A percentile compares a stretch with the other conserved stretches of the same genome.
These are phyloP conservation scores for Cercospora beticola DNA, from an alignment of 2,329 filamentous ascomycete species.

Conservation along the genomic window DNA sequence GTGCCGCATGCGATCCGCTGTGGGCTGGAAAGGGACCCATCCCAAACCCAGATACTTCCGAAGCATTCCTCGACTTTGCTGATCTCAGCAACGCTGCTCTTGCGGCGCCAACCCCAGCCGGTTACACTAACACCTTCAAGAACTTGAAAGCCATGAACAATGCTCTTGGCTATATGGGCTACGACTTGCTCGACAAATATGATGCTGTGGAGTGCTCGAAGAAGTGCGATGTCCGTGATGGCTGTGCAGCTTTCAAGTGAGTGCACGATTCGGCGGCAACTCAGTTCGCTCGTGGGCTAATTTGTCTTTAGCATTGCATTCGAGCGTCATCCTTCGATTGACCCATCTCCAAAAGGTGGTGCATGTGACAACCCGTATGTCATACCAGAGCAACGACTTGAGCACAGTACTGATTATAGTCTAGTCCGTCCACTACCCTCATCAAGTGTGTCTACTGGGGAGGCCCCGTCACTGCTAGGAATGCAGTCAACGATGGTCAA, in stretches of 20 bases:
- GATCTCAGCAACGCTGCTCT: constrained; percentile 22
- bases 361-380: constrained; percentile 14
- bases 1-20: constrained; percentile 13
- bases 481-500: constrained; percentile 34
- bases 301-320: neutral
- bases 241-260: constrained; percentile 20
- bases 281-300: neutral
- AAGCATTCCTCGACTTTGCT: constrained; percentile 17
- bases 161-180: constrained; percentile 19
- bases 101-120: constrained; percentile 8
- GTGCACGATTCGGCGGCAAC: neutral
- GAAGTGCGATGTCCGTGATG: constrained; percentile 22
- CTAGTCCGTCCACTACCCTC: constrained; percentile 16
- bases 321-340: constrained; percentile 25
- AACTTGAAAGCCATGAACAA: constrained; percentile 19
- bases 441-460: constrained; percentile 38
- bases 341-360: constrained; percentile 35
- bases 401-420: neutral
- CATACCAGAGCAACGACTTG: no score
- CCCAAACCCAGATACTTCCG: constrained; percentile 13
- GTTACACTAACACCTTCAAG: constrained; percentile 15
- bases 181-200: constrained; percentile 30
- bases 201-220: constrained; percentile 30
- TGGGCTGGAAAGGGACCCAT: constrained; percentile 8
- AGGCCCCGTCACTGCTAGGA: constrained; percentile 26